Evolutionary conservation across 225 moss, liverwort and hornwort genomes (phyloP), one percentile per base, ranked within the genome.

Genomic region (Bryoerythrophyllum caledonicum): DNA sequence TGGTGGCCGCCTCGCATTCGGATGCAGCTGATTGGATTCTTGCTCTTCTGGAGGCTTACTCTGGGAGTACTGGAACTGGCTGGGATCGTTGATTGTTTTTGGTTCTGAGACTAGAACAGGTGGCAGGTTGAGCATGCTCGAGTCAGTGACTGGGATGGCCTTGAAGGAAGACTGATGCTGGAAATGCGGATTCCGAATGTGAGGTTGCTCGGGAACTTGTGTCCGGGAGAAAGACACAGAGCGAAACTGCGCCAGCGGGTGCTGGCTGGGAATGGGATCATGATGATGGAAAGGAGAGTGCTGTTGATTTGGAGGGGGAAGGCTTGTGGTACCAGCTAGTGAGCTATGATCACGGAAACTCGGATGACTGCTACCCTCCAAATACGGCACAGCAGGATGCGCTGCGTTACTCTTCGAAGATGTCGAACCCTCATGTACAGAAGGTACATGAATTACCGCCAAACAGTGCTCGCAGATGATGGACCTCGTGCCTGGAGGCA

Each of bases 401-500:
- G 76, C 43, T 14, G 76, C 63, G 58, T 62, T 11, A 27, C 3
- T 23, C 7, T 55, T 60, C 30, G 70, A 78, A 30, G 78, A 72
- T 38, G 77, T 71, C 38, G 77, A 64, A 73, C 28, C 65, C 44
- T 80, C 82, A 63, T 63, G 46, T 56, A 41, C 73, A 69, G 73
- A 46, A 65, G 70, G 65, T 32, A 85, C 75, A 54, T 80, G 80
- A 37, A 85, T 88, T 23, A 88, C 85, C 75, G 75, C 85, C 59
- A 88, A 79, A 83, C 88, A 88, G 65, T 80, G 73, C 78, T 88
- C 85, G 76, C 88, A 88, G 70, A 88, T 85, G 26, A 88, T 80
- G 53, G 74, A 85, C 35, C 53, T 80, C 11, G 85, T 82, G 25
- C 38, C 70, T 14, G 78, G 75, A 76, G 79, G 78, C 72, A 88